These are phyloP conservation scores for Kuraishia ogatae DNA, from an alignment of 805 yeast species.

Conservation along the genomic window DNA sequence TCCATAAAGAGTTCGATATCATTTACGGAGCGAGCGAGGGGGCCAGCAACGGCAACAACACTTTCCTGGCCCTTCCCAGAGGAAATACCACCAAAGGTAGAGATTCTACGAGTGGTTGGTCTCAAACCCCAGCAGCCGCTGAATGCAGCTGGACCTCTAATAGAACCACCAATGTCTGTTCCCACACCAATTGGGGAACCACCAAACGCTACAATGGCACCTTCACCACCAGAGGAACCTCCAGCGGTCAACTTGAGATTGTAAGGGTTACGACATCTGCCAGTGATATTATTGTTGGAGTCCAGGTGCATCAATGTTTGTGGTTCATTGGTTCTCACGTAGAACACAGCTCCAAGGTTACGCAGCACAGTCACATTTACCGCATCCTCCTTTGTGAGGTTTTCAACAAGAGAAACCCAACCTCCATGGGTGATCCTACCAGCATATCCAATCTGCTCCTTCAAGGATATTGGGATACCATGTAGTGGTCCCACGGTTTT, in stretches of 20 bases:
- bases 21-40: constrained; percentile 53
- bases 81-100: constrained; percentile 35
- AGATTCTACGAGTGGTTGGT: constrained; percentile 38
- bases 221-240: constrained; percentile 49
- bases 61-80: constrained; percentile 58
- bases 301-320: constrained; percentile 48
- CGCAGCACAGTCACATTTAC: constrained; percentile 31
- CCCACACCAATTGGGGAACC: constrained; percentile 35
- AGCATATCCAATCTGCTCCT: constrained; percentile 43
- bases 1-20: constrained; percentile 68
- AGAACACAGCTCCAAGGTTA: constrained; percentile 47
- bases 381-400: constrained; percentile 30
- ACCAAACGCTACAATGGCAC: constrained; percentile 35
- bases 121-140: constrained; percentile 41
- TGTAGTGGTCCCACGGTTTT: constrained; percentile 49
- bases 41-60: constrained; percentile 60
- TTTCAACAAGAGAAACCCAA: constrained; percentile 30
- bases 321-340: constrained; percentile 49
- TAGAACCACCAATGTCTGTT: constrained; percentile 50
- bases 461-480: constrained; percentile 55
- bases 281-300: constrained; percentile 46
- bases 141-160: constrained; percentile 46
- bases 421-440: constrained; percentile 48
- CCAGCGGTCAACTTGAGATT: constrained; percentile 37
- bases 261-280: constrained; percentile 40